phyloP scores from a whole-genome alignment of 169 alveolate species.

The Amoebophrya sp. region DNA sequence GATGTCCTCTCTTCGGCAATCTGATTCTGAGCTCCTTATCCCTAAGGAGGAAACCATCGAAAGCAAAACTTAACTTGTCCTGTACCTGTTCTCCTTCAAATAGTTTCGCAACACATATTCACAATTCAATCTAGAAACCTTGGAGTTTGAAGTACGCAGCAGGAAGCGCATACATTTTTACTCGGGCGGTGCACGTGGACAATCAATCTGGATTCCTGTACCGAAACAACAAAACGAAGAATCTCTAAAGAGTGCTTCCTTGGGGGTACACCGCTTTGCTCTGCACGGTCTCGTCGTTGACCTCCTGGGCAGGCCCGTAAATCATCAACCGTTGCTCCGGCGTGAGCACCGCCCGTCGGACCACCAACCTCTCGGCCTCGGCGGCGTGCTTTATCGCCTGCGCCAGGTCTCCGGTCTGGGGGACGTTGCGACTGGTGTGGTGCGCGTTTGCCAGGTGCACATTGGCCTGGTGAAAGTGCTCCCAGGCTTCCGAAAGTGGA shows the following conservation, averaged over 20 bases:
- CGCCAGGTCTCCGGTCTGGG: not conserved
- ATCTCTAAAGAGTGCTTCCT: not conserved
- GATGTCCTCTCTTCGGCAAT: too few species aligned
- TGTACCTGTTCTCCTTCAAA: too few species aligned
- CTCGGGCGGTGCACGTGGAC: too few species aligned
- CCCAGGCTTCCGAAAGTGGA: not conserved
- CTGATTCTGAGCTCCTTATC: too few species aligned
- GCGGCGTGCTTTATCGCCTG: not conserved
- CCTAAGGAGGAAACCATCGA: too few species aligned
- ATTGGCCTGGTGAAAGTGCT: not conserved
- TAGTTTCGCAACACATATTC: too few species aligned
- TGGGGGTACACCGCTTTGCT: not conserved
- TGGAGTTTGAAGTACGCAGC: too few species aligned
- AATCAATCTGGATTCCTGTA: too few species aligned
- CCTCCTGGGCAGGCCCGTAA: not conserved
- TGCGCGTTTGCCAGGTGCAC: conserved; percentile 1
- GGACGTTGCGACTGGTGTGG: not conserved
- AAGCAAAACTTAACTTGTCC: too few species aligned
- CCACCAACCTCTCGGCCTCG: not conserved
- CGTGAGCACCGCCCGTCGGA: not conserved
- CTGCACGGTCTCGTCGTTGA: not conserved
- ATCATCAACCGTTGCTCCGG: not conserved
- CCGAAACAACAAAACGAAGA: too few species aligned
- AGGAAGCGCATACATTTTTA: too few species aligned
- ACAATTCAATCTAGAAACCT: too few species aligned